Percentiles rank a stretch among this genome's conserved stretches.
Conservation (phyloP, 2,329 filamentous ascomycete genomes). For the Lanzia echinophila region DNA sequence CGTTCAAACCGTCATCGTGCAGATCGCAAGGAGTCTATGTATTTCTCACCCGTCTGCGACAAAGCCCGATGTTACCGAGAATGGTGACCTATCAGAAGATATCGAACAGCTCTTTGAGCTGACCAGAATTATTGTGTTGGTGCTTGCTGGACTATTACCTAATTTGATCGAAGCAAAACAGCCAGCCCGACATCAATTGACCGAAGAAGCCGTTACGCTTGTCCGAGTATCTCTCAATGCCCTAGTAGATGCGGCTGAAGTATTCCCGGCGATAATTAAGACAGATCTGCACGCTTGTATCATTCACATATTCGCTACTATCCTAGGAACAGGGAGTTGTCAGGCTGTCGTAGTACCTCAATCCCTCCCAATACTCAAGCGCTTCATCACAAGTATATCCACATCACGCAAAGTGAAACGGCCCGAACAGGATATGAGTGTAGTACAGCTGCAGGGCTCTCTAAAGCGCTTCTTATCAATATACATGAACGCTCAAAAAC, state of each 20-base stretch:
- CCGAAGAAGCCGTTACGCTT: conserved; percentile 78
- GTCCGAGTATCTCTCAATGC: conserved; percentile 76
- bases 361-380: conserved; percentile 82
- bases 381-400: conserved; percentile 75
- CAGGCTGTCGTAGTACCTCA: conserved; percentile 86
- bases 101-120: conserved; percentile 97
- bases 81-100: conserved; percentile 83
- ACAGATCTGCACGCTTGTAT: conserved; percentile 95
- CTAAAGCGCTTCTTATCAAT: conserved; percentile 78
- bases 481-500: conserved; percentile 66
- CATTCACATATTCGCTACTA: conserved; percentile 91
- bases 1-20: conserved; percentile 86
- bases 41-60: conserved; percentile 86
- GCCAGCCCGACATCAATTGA: conserved; percentile 66
- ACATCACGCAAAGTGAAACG: conserved; percentile 35
- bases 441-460: conserved; percentile 67
- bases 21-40: conserved; percentile 85
- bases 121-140: conserved; percentile 90
- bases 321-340: conserved; percentile 78
- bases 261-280: conserved; percentile 94
- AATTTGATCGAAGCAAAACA: conserved; percentile 61
- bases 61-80: conserved; percentile 56
- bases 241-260: conserved; percentile 87
- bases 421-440: conserved; percentile 31
- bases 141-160: conserved; percentile 80